phyloP scores from a whole-genome alignment of 345 rosid genomes.

The Noccaea caerulescens region DNA sequence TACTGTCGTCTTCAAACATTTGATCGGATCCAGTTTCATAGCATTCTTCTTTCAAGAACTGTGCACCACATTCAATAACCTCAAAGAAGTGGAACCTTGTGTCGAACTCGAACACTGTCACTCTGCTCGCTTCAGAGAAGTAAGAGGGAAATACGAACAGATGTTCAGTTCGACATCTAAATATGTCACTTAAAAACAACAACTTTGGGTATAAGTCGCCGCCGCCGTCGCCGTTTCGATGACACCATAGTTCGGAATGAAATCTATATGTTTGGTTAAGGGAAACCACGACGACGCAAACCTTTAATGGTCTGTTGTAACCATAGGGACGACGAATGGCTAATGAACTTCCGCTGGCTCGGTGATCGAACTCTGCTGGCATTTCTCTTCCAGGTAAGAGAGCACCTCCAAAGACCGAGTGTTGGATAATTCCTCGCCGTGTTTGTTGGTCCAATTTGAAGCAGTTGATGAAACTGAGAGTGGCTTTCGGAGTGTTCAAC shows the following conservation, averaged over 20 bases:
- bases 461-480: neutral
- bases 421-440: slow-evolving; percentile 2
- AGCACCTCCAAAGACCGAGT: neutral
- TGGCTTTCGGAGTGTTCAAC: neutral
- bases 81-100: neutral
- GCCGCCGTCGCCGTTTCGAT: too few relatives aligned
- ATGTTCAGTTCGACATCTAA: neutral
- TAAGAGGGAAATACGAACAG: neutral
- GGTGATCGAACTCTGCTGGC: slow-evolving; percentile 14
- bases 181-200: too few relatives aligned
- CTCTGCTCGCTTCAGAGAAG: neutral
- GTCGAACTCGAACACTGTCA: neutral
- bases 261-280: neutral
- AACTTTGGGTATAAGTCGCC: too few relatives aligned
- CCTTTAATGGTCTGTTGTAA: neutral
- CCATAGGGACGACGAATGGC: neutral
- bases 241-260: too few relatives aligned
- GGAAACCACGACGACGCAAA: neutral
- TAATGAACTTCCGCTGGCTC: neutral
- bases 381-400: slow-evolving; percentile 7
- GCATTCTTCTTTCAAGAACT: neutral
- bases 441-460: slow-evolving; percentile 10
- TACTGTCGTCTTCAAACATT: too few relatives aligned
- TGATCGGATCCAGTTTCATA: neutral
- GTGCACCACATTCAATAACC: neutral